Base-by-base conservation (phyloP, 1,139 yeast species). In the Zhuliangozyma blackwelliae region DNA sequence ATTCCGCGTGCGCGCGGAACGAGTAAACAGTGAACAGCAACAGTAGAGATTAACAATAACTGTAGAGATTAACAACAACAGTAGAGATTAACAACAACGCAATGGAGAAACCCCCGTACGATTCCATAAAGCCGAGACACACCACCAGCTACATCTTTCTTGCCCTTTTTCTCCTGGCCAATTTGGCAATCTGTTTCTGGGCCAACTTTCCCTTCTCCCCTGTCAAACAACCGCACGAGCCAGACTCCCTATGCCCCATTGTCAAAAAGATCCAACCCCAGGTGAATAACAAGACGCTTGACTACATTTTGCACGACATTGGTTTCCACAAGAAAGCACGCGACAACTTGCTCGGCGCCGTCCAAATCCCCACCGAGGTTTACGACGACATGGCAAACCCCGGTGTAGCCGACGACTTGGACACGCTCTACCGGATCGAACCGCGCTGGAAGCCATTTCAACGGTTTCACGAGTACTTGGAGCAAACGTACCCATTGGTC, bases 331-430 rank as follows among this genome's bases (percentile, higher is more conserved):
- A 63, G 12, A 35, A 48, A 3, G 68, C 82, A 0, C 65, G 72
- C 22, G 47, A 55, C 10, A 71, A 68, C 46, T 59, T 79, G 30
- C 57, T 73, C 7, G 77, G 75, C 10, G 80, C 89, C 1, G 66
- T 85, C 25, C 68, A 68, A 47, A 62, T 82, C 34, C 79, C 85
- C 12, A 82, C 92, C 6, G 79, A 76, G 47, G 70, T 77, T 12
- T 76, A 63, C 43, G 94, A 84, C 52, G 65, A 63, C 8, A 57
- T 63, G 53, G 49, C 52, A 7, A 55, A 55, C 35, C 66, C 65
- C 0, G 50, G 50, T 10, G 35, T 47, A 10, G 48, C 56, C 6
- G 49, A 57, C 9, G 33, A 54, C 9, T 40, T 47, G 31, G 54
- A 57, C 19, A 62, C 58, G 20, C 50, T 62, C 37, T 59, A 52